Base-by-base conservation (phyloP, 1,284 basidiomycete genomes). In the Ustilago vetiveriae region DNA sequence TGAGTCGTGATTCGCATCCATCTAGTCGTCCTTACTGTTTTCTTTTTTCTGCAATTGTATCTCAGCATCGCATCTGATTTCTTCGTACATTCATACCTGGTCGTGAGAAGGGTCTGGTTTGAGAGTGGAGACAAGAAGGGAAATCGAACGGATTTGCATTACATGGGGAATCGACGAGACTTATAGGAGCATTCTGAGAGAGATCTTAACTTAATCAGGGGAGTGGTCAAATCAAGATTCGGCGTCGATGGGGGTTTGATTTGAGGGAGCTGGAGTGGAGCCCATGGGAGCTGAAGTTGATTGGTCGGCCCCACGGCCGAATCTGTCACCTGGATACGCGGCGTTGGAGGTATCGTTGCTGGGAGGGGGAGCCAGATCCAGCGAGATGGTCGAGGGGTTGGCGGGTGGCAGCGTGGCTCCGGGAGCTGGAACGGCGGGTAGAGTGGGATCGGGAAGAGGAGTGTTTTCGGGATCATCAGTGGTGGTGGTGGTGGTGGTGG, bases 241-340 rank as follows among this genome's bases (percentile, higher is more conserved):
- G 38, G 68, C 68, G 38, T 71, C 68, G 48, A 63, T 67, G 10
- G 68, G 68, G 1, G 43, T 36, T 17, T 58, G 68, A 40, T 42
- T 39, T 17, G 68, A 44, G 5, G 68, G 68, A 3, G 58, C 52
- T 4, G 49, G 63, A 21, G 68, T 59, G 37, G 39, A 29, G 11
- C 68, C 68, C 68, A 71, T 66, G 16, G 68, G 54, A n/a, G 50
- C 56, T 0, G 53, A 41, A 23, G 58, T 59, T 39, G 53, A 29
- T 6, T 29, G 45, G 26, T 71, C 68, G 2, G 42, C 54, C 1
- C 50, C 62, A 2, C 68, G 57, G 5, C 68, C 68, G 13, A 32
- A 47, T 0, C 26, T 16, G 50, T 63, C 53, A 14, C 63, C 63
- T n/a, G 67, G 67, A 36, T 70, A 70, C 17, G 21, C 8, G 6